Evolutionary conservation across 2,329 filamentous ascomycete species (phyloP), one percentile per base, ranked within the genome.

Genomic region (Phaeosphaeriaceae sp.): DNA sequence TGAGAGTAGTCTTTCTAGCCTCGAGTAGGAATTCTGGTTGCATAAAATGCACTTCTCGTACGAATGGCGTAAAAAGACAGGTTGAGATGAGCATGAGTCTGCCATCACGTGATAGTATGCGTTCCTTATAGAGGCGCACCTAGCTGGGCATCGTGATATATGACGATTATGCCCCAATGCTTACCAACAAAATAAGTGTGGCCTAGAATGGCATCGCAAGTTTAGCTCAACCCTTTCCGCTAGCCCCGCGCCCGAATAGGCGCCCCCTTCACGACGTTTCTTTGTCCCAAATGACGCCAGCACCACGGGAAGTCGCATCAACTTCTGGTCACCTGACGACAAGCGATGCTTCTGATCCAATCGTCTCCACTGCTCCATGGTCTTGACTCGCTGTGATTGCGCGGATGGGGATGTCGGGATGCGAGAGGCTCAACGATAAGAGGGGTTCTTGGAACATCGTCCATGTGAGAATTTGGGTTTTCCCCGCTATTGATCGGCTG

Each of bases 401-500:
- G 40, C 36, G 49, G 36, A 11, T 22, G 22, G 36, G 15, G 40
- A 27, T 27, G 36, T 19, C 15, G 49, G 17, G 36, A n/a, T 44
- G 21, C 49, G 36, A 51, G 49, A 51, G 49, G 49, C 40, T 44
- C 31, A 44, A 40, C 6, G 33, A 42, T 42, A 19, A n/a, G 49
- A 51, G 24, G 49, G 21, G 15, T 9, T 42, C 21, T 25, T 27
- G 20, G 22, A 44, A 9, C 10, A 21, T 19, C 20, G 22, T 33
- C n/a, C 27, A 21, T 11, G 17, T 25, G 51, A 48, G 54, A 42
- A 20, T 51, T 19, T 21, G 46, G 24, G 19, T 20, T 31, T 56
- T 56, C 54, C 54, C 54, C 54, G 54, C 54, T 42, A 56, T 48
- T 22, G 54, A 44, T 36, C 31, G 31, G 48, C 44, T 52, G 41